Conservation (phyloP, 768 basidiomycete species). For the Hygrophorus pudorinus region DNA sequence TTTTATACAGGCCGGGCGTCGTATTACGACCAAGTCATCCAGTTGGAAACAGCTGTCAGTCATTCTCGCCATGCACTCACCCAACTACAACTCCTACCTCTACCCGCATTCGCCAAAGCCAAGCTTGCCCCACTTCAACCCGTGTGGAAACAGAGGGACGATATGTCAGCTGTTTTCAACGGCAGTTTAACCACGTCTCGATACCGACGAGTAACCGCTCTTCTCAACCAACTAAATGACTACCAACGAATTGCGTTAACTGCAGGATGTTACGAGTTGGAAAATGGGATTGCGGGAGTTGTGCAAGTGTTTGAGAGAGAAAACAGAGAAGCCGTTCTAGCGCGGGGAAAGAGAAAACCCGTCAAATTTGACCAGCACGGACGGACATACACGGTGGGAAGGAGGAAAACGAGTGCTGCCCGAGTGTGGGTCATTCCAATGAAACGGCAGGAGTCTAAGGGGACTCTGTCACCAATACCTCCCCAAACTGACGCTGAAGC, state of each 20-base stretch:
- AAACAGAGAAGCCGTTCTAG: conserved; percentile 39
- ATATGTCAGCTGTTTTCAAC: conserved; percentile 48
- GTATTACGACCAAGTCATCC: conserved; percentile 63
- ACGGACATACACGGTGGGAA: conserved; percentile 79
- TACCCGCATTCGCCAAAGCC: conserved; percentile 59
- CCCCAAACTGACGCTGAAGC: conserved; percentile 14
- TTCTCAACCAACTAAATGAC: conserved; percentile 60
- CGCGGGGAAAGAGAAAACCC: conserved; percentile 44
- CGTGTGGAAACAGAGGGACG: conserved; percentile 59
- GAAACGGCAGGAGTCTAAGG: conserved; percentile 11
- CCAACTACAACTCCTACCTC: conserved; percentile 60
- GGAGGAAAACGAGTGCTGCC: conserved; percentile 83
- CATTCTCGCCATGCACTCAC: conserved; percentile 51
- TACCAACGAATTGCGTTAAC: conserved; percentile 48
- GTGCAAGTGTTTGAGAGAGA: conserved; percentile 57
- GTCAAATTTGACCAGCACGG: conserved; percentile 63
- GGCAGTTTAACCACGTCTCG: conserved; percentile 57
- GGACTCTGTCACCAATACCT: background rate
- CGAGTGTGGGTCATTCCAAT: conserved; percentile 89
- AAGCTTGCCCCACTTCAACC: conserved; percentile 47
- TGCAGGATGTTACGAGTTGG: conserved; percentile 50
- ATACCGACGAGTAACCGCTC: conserved; percentile 51
- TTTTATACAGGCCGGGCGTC: conserved; percentile 77
- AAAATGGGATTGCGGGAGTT: conserved; percentile 37
- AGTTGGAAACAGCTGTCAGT: conserved; percentile 55